Evolutionary conservation across 2,329 filamentous ascomycete species (phyloP), one percentile per base, ranked within the genome.

Genomic region (Penicillium palitans): DNA sequence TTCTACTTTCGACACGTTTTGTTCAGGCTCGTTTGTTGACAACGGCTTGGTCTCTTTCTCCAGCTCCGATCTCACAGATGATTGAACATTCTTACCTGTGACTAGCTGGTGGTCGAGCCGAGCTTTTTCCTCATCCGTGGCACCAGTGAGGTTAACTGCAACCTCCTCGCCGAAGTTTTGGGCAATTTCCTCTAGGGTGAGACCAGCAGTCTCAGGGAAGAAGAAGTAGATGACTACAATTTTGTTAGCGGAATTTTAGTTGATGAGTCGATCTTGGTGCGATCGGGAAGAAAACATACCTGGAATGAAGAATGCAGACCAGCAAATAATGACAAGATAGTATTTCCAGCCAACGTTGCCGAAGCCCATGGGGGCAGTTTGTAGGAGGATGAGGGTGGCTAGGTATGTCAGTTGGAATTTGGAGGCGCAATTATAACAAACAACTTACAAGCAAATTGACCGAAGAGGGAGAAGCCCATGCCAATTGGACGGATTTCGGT

Each of bases 401-500:
- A 40, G 27, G 12, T 31, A 4, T 52, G 35, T 66, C 37, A 62
- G 61, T 47, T 10, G 33, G 12, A 19, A 33, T 9, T 1, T 17
- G 44, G 0, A 7, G 1, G 29, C n/a, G 8, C 24, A 21, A 17
- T 45, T 12, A 6, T 4, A 31, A 13, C 6, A 13, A 1, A 13
- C 3, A 31, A 63, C 69, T 61, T 55, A 72, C 72, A 67, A 2
- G 78, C 76, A 59, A 81, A 81, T 58, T 81, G 79, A 4, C 80
- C 80, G 52, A 83, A 82, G 1, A 83, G 61, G 0, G 78, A 80
- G 66, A 82, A 80, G 0, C 79, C 80, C 73, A 82, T 81, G 9
- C 80, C 81, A 33, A 81, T 83, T 0, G 80, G 76, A 2, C 81
- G 75, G 29, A 83, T 80, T 52, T 82, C 78, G 0, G 79, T 82